A percentile compares a stretch with the other conserved stretches of the same genome.
These are phyloP conservation scores for Saccharomycopsis selenospora DNA, from an alignment of 805 yeast species.

Conservation along the genomic window DNA sequence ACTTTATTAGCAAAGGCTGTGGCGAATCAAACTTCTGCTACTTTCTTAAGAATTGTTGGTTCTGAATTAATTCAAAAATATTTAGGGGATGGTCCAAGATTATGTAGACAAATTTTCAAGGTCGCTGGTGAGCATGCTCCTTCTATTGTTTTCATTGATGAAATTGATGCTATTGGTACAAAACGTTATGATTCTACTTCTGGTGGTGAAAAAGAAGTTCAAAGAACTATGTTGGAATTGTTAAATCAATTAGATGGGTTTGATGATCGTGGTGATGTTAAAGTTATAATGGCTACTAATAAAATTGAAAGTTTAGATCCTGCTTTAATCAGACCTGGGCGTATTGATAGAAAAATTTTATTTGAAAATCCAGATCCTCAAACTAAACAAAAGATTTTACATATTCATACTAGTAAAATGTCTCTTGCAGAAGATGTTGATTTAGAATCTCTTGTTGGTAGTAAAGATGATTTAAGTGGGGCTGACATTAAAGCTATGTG, in stretches of 20 bases:
- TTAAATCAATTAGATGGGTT: slow-evolving; percentile 94
- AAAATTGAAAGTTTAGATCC: slow-evolving; percentile 92
- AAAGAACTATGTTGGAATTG: slow-evolving; percentile 94
- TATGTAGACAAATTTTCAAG: slow-evolving; percentile 89
- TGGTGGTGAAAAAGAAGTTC: slow-evolving; percentile 94
- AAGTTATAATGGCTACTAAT: slow-evolving; percentile 96
- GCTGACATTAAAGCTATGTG: slow-evolving; percentile 97
- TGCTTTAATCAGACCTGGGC: slow-evolving; percentile 91
- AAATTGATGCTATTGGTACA: slow-evolving; percentile 98
- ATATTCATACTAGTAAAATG: slow-evolving; percentile 94
- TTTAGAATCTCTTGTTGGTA: slow-evolving; percentile 85
- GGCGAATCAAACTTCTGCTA: slow-evolving; percentile 95
- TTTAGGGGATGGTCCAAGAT: slow-evolving; percentile 95
- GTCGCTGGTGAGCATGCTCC: slow-evolving; percentile 97
- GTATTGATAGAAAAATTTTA: slow-evolving; percentile 94
- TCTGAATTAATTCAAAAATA: slow-evolving; percentile 95
- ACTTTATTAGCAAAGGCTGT: slow-evolving; percentile 95
- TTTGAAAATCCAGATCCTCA: slow-evolving; percentile 94
- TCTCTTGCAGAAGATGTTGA: slow-evolving; percentile 90
- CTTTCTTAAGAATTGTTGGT: slow-evolving; percentile 93
- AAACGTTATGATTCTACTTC: slow-evolving; percentile 82
- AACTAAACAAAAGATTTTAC: slow-evolving; percentile 88
- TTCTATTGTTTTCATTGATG: slow-evolving; percentile 96
- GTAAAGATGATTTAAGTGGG: slow-evolving; percentile 96
- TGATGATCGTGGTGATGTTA: slow-evolving; percentile 87